A percentile compares a stretch with the other conserved stretches of the same genome.
These are phyloP conservation scores for Fragilaria crotonensis DNA, from an alignment of 108 stramenopile genomes.

Conservation along the genomic window DNA sequence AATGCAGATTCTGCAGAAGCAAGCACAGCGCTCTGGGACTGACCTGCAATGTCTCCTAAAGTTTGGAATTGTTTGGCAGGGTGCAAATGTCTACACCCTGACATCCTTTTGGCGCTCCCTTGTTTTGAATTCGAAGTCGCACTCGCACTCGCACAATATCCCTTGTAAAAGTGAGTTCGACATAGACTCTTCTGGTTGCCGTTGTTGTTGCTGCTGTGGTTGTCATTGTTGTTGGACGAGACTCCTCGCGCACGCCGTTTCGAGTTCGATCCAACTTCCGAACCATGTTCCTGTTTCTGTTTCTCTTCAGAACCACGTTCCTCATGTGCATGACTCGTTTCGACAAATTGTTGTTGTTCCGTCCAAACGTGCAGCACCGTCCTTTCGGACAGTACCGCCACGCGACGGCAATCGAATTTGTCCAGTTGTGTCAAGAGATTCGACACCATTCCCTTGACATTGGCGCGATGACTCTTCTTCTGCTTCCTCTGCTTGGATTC, in stretches of 20 bases:
- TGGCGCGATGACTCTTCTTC: background rate
- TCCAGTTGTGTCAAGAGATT: background rate
- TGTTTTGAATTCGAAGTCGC: no score
- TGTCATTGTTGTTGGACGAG: background rate
- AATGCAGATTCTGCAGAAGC: background rate
- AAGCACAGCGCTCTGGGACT: constrained; percentile 1
- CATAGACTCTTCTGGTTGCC: background rate
- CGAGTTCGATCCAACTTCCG: background rate
- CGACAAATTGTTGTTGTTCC: constrained; percentile 12
- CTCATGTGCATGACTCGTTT: background rate
- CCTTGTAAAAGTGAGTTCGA: constrained; percentile 2
- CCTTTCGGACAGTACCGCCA: no score
- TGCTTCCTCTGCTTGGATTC: background rate
- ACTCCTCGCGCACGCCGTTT: constrained; percentile 1
- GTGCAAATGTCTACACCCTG: background rate
- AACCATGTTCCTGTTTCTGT: background rate
- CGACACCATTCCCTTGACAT: background rate
- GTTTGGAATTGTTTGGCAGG: constrained; percentile 7
- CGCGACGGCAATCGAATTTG: background rate
- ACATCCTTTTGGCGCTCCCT: background rate
- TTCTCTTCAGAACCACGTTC: background rate
- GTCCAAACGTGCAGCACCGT: constrained; percentile 24
- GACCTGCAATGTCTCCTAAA: constrained; percentile 1
- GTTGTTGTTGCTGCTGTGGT: background rate
- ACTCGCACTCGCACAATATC: background rate